These are phyloP conservation scores for Glutinoglossum americanum DNA, from an alignment of 495 filamentous ascomycete species.

Conservation along the genomic window DNA sequence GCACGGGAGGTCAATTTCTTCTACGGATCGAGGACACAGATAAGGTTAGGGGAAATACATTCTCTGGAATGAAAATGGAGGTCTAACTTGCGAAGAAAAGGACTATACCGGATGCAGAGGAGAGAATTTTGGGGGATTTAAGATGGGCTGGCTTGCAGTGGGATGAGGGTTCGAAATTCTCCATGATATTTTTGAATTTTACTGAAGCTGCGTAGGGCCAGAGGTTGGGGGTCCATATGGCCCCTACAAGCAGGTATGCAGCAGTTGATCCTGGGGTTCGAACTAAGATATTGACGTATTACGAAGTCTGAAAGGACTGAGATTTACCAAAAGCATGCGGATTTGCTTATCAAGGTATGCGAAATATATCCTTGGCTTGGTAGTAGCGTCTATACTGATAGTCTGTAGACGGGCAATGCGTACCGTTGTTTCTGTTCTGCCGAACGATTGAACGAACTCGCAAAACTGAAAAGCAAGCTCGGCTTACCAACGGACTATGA, in stretches of 20 bases:
- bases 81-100: slow-evolving; percentile 39
- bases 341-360: slow-evolving; percentile 33
- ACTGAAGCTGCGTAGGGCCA: slow-evolving; percentile 33
- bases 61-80: neutral
- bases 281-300: neutral
- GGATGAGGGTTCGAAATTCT: slow-evolving; percentile 54
- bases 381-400: neutral
- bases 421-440: slow-evolving; percentile 87
- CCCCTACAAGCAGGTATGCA: slow-evolving; percentile 61
- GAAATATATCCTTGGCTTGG: neutral
- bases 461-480: slow-evolving; percentile 31
- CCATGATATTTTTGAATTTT: neutral
- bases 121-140: slow-evolving; percentile 53
- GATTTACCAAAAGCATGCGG: slow-evolving; percentile 51
- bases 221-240: slow-evolving; percentile 56
- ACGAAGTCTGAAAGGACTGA: slow-evolving; percentile 54
- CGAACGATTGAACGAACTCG: slow-evolving; percentile 42
- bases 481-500: slow-evolving; percentile 54
- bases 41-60: slow-evolving; percentile 32
- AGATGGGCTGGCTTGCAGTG: slow-evolving; percentile 77
- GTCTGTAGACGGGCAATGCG: slow-evolving; percentile 33
- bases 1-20: slow-evolving; percentile 81
- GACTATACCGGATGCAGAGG: slow-evolving; percentile 56
- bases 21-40: slow-evolving; percentile 91
- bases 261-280: slow-evolving; percentile 6